These are phyloP conservation scores for Juncus inflexus DNA, from an alignment of 176 grass and related monocot species.

Conservation along the genomic window DNA sequence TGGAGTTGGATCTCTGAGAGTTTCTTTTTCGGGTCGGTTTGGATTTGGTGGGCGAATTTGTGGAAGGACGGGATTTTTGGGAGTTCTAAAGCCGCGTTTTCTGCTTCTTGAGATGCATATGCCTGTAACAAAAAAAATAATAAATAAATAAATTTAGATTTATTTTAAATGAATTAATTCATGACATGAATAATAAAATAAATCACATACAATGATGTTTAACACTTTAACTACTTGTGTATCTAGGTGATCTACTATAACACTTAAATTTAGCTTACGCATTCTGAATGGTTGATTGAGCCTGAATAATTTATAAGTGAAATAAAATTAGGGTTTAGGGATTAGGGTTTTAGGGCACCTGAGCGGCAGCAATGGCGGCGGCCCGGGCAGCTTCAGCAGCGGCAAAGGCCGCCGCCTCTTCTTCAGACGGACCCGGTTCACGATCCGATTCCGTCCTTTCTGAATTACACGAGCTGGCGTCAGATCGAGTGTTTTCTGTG, in stretches of 20 bases:
- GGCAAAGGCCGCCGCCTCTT: conserved; percentile 85
- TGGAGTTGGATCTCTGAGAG: conserved; percentile 59
- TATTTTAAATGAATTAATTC: too few relatives aligned
- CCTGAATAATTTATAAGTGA: too few relatives aligned
- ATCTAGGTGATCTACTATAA: too few relatives aligned
- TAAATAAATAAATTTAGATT: too few relatives aligned
- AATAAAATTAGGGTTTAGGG: too few relatives aligned
- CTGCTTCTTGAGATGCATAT: conserved; percentile 87
- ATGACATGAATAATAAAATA: too few relatives aligned
- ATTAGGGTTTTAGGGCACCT: conserved; percentile 30
- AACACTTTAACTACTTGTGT: too few relatives aligned
- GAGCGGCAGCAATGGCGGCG: conserved; percentile 81
- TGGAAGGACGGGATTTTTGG: conserved; percentile 98
- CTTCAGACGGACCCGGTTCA: conserved; percentile 55
- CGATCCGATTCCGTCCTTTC: conserved; percentile 42
- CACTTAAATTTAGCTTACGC: too few relatives aligned
- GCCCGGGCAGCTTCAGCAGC: conserved; percentile 82
- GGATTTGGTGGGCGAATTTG: conserved; percentile 70
- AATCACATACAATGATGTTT: too few relatives aligned
- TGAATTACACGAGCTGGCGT: conserved; percentile 44
- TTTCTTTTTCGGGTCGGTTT: conserved; percentile 63
- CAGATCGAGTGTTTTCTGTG: conserved; percentile 34
- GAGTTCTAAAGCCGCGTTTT: conserved; percentile 62
- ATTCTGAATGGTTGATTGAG: too few relatives aligned
- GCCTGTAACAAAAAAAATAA: conserved; percentile 53